A percentile compares a stretch with the other conserved stretches of the same genome.
Evolutionary conservation across 2,329 filamentous ascomycete genomes (phyloP).

Genomic region (Phialocephala subalpina): DNA sequence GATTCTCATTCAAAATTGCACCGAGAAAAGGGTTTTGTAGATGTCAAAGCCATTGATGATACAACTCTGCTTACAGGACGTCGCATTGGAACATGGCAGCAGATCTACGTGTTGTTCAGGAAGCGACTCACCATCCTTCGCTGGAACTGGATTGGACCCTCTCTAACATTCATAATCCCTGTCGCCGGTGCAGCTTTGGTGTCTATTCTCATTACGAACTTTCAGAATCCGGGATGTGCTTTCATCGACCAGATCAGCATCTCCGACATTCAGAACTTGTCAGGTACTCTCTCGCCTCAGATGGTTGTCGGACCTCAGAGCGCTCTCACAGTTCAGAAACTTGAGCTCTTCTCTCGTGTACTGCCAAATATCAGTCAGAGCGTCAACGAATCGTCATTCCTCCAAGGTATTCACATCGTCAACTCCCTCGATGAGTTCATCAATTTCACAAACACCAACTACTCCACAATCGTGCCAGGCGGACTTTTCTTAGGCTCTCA

Average conservation of each 20-base stretch:
- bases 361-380: slow-evolving; percentile 17
- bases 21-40: background rate
- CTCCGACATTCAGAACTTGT: slow-evolving; percentile 23
- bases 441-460: slow-evolving; percentile 64
- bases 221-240: slow-evolving; percentile 58
- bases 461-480: slow-evolving; percentile 74
- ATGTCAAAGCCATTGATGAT: slow-evolving; percentile 4
- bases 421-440: slow-evolving; percentile 73
- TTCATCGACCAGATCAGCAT: slow-evolving; percentile 56
- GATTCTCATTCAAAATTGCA: background rate
- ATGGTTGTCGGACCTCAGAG: slow-evolving; percentile 49
- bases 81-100: slow-evolving; percentile 71
- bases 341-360: slow-evolving; percentile 33
- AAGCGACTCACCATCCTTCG: slow-evolving; percentile 81
- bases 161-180: slow-evolving; percentile 77
- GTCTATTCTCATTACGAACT: slow-evolving; percentile 72
- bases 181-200: slow-evolving; percentile 80
- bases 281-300: slow-evolving; percentile 14
- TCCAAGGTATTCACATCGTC: slow-evolving; percentile 48
- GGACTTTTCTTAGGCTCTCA: slow-evolving; percentile 76
- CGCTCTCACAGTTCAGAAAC: slow-evolving; percentile 17
- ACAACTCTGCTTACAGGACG: slow-evolving; percentile 69
- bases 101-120: slow-evolving; percentile 75
- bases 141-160: slow-evolving; percentile 77
- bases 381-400: slow-evolving; percentile 22